A percentile compares a stretch with the other conserved stretches of the same genome.
These are phyloP conservation scores for Hypoxylon sp. DNA, from an alignment of 2,329 filamentous ascomycete species.

Conservation along the genomic window DNA sequence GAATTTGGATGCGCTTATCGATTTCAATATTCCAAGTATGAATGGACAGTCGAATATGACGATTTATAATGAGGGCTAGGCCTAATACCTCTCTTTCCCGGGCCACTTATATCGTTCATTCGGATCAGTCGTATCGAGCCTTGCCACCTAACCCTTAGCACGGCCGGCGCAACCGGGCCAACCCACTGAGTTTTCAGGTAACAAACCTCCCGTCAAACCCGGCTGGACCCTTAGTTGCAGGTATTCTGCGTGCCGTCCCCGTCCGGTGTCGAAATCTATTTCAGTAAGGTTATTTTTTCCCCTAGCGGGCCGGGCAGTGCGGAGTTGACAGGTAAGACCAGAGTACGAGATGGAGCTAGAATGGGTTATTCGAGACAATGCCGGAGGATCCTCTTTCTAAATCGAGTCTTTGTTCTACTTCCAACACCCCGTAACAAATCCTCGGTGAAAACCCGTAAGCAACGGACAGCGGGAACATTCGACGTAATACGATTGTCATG, in stretches of 20 bases:
- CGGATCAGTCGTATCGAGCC: constrained; percentile 29
- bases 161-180: constrained; percentile 29
- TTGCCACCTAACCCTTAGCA: constrained; percentile 34
- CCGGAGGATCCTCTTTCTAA: constrained; percentile 1
- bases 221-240: constrained; percentile 18
- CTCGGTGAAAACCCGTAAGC: constrained; percentile 16
- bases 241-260: constrained; percentile 6
- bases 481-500: constrained; percentile 41
- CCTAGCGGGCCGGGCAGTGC: neutral
- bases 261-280: constrained; percentile 8
- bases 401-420: constrained; percentile 20
- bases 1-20: constrained; percentile 13
- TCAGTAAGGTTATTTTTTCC: neutral
- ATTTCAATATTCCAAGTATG: neutral
- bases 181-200: constrained; percentile 15
- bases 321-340: constrained; percentile 3
- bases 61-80: constrained; percentile 26
- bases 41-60: constrained; percentile 17
- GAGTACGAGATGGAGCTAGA: constrained; percentile 5
- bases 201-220: constrained; percentile 32
- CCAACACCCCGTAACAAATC: neutral
- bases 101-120: constrained; percentile 28
- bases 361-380: constrained; percentile 4
- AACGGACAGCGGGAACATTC: constrained; percentile 32
- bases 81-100: neutral